These are phyloP conservation scores for Aureobasidium leucospermi DNA, from an alignment of 2,329 filamentous ascomycete genomes.

Conservation along the genomic window DNA sequence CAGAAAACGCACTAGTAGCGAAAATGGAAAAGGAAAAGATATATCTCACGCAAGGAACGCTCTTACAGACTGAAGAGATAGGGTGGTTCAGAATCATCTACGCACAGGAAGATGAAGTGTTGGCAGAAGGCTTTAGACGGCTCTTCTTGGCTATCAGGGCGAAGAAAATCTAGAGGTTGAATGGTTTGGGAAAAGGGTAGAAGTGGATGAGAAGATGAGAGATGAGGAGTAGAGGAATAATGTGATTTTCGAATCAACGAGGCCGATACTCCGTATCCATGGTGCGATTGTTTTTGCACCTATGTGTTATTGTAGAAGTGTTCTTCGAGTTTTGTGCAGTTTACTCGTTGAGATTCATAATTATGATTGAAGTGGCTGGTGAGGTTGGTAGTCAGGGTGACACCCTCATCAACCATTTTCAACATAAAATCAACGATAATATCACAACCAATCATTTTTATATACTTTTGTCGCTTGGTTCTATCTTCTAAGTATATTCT, in stretches of 20 bases:
- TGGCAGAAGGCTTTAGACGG: constrained; percentile 33
- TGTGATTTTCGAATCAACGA: no score
- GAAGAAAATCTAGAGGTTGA: not conserved
- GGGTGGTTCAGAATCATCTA: constrained; percentile 52
- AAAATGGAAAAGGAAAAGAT: constrained; percentile 41
- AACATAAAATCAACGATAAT: not conserved
- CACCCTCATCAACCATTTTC: not conserved
- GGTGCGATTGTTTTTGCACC: no score
- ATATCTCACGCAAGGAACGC: constrained; percentile 44
- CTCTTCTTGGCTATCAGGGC: constrained; percentile 15
- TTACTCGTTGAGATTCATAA: no score
- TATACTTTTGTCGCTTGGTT: not conserved
- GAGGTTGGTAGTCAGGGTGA: not conserved
- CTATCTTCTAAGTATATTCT: not conserved
- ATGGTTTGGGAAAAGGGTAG: no score
- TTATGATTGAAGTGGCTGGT: no score
- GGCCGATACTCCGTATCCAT: no score
- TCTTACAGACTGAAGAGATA: constrained; percentile 36
- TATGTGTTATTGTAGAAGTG: no score
- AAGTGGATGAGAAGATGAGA: no score
- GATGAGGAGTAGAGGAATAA: no score
- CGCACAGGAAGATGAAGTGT: constrained; percentile 30
- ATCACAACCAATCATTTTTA: not conserved
- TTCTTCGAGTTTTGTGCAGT: no score
- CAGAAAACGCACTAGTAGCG: constrained; percentile 40